Conservation (phyloP, 2,329 filamentous ascomycete species). For the Tympanopsis confertula region DNA sequence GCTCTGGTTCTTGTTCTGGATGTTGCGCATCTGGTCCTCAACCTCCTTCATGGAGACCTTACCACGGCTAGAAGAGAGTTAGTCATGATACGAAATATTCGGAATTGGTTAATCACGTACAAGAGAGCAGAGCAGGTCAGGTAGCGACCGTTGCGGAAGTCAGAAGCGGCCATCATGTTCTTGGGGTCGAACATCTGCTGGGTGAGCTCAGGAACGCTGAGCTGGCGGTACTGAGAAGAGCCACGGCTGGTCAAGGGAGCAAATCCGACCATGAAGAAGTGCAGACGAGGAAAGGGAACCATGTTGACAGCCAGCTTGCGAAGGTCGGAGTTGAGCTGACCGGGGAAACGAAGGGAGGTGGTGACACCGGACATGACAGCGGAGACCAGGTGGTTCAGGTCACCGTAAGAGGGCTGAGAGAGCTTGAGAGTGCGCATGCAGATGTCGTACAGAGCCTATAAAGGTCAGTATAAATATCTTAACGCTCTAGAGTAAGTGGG, state of each 20-base stretch:
- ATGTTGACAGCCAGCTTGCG: conserved; percentile 75
- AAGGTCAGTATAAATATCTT: background rate
- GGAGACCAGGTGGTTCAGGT: conserved; percentile 71
- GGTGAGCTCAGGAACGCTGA: conserved; percentile 66
- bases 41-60: conserved; percentile 79
- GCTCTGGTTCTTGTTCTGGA: conserved; percentile 70
- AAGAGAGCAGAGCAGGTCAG: conserved; percentile 72
- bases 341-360: conserved; percentile 69
- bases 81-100: background rate
- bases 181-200: conserved; percentile 78
- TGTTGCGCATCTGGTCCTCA: conserved; percentile 73
- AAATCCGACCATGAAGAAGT: conserved; percentile 80
- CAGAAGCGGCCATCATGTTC: conserved; percentile 77
- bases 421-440: conserved; percentile 77
- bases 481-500: background rate
- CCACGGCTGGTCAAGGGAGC: conserved; percentile 68
- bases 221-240: conserved; percentile 63
- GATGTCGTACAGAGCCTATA: conserved; percentile 66
- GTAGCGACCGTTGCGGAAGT: conserved; percentile 73
- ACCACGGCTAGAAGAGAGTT: conserved; percentile 41
- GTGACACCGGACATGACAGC: conserved; percentile 74
- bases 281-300: conserved; percentile 71
- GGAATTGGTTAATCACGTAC: conserved; percentile 18
- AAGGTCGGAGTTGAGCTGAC: conserved; percentile 72
- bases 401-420: conserved; percentile 65